These are phyloP conservation scores for Cyberlindnera americana DNA, from an alignment of 805 yeast species.

Conservation along the genomic window DNA sequence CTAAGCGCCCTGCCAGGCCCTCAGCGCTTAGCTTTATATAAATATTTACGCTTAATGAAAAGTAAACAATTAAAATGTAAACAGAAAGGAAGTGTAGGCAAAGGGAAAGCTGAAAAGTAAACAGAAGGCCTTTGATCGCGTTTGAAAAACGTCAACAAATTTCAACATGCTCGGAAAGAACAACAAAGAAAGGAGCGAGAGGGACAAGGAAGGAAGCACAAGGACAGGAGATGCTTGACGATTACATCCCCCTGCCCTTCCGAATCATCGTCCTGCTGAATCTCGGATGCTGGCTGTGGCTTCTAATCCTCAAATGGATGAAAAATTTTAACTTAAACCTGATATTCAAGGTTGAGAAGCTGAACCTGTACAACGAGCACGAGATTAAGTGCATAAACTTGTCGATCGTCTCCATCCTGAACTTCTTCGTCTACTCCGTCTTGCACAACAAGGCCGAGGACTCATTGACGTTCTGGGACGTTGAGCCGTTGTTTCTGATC, in stretches of 20 bases:
- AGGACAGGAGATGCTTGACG: slow-evolving; percentile 13
- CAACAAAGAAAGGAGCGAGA: too few relatives aligned
- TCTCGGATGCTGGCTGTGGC: slow-evolving; percentile 17
- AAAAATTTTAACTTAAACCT: too few relatives aligned
- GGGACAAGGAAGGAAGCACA: too few relatives aligned
- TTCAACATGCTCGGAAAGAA: too few relatives aligned
- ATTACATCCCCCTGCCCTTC: slow-evolving; percentile 15
- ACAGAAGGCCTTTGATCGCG: too few relatives aligned
- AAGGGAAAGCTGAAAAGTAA: too few relatives aligned
- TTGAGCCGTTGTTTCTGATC: slow-evolving; percentile 9
- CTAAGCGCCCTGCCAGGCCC: too few relatives aligned
- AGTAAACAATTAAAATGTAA: too few relatives aligned
- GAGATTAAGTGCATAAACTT: slow-evolving; percentile 8
- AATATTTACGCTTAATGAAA: too few relatives aligned
- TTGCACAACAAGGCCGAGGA: slow-evolving; percentile 2
- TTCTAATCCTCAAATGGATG: slow-evolving; percentile 2
- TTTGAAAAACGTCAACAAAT: too few relatives aligned
- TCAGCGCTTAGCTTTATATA: too few relatives aligned
- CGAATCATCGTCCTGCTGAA: slow-evolving; percentile 6
- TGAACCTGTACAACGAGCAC: background rate
- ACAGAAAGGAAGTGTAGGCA: too few relatives aligned
- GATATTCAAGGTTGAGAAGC: slow-evolving; percentile 11
- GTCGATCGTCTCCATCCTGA: slow-evolving; percentile 3
- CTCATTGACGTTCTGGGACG: slow-evolving; percentile 11
- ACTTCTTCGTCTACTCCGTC: slow-evolving; percentile 2